Evolutionary conservation across 2,329 filamentous ascomycete species (phyloP).

Genomic region (Akanthomyces dipterigenus): DNA sequence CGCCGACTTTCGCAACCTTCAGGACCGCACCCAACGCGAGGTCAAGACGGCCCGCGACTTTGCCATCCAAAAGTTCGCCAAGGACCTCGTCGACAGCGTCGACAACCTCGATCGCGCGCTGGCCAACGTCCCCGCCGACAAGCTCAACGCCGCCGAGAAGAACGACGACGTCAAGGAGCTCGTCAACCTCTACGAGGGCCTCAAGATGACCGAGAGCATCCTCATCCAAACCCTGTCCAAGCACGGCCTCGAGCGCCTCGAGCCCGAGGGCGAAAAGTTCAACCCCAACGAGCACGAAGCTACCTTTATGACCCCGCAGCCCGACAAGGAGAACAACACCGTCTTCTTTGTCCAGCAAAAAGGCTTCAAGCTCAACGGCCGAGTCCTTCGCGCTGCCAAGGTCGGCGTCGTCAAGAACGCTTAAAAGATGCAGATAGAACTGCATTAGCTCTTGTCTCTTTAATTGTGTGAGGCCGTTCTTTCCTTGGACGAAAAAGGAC

Average conservation of each 20-base stretch:
- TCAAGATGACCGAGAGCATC: conserved; percentile 92
- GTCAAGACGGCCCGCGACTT: conserved; percentile 83
- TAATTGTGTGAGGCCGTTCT: not conserved
- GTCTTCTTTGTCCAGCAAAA: conserved; percentile 93
- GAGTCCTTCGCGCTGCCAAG: conserved; percentile 85
- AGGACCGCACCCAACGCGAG: conserved; percentile 88
- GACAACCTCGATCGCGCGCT: conserved; percentile 97
- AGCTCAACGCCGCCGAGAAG: conserved; percentile 50
- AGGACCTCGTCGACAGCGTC: conserved; percentile 88
- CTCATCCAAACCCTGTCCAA: conserved; percentile 84
- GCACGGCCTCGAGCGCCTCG: conserved; percentile 86
- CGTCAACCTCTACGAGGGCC: conserved; percentile 72
- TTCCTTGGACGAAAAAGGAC: conserved; percentile 4
- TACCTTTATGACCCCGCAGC: conserved; percentile 84
- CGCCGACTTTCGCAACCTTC: conserved; percentile 96
- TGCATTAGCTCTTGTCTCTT: not conserved
- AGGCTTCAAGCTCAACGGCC: conserved; percentile 89
- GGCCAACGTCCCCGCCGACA: conserved; percentile 66
- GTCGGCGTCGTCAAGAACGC: conserved; percentile 90
- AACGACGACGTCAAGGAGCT: conserved; percentile 62
- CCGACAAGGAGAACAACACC: conserved; percentile 80
- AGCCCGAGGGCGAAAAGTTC: conserved; percentile 80
- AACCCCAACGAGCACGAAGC: conserved; percentile 96
- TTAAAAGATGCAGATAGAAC: conserved; percentile 21
- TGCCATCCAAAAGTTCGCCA: conserved; percentile 90